These are phyloP conservation scores for Mikania micrantha DNA, from an alignment of 129 eudicot species.

Conservation along the genomic window DNA sequence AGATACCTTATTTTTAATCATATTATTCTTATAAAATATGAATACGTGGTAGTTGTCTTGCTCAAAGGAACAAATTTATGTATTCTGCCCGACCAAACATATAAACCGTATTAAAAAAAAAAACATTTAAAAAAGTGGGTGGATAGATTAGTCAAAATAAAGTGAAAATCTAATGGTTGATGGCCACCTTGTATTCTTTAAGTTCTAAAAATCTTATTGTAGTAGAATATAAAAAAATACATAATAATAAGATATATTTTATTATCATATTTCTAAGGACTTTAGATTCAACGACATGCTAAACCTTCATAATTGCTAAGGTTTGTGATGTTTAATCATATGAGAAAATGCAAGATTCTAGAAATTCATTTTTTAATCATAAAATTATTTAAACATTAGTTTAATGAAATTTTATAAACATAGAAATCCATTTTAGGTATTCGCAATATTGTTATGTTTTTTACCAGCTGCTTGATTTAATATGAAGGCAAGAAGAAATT, in stretches of 20 bases:
- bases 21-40: background rate
- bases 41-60: slow-evolving; percentile 10
- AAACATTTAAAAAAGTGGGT: background rate
- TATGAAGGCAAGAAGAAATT: too few species aligned
- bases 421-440: background rate
- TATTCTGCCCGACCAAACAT: background rate
- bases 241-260: background rate
- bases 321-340: background rate
- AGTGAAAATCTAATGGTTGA: background rate
- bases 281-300: background rate
- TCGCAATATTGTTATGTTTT: background rate
- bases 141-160: background rate
- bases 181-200: slow-evolving; percentile 8
- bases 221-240: background rate
- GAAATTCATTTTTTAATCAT: background rate
- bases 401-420: background rate
- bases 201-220: background rate
- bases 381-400: background rate
- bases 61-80: slow-evolving; percentile 3
- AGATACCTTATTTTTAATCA: background rate
- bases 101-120: background rate
- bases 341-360: background rate
- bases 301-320: background rate
- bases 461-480: too few species aligned
- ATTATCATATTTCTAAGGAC: background rate